phyloP scores from a whole-genome alignment of 331 rosid genomes.

The Phaseolus coccineus region DNA sequence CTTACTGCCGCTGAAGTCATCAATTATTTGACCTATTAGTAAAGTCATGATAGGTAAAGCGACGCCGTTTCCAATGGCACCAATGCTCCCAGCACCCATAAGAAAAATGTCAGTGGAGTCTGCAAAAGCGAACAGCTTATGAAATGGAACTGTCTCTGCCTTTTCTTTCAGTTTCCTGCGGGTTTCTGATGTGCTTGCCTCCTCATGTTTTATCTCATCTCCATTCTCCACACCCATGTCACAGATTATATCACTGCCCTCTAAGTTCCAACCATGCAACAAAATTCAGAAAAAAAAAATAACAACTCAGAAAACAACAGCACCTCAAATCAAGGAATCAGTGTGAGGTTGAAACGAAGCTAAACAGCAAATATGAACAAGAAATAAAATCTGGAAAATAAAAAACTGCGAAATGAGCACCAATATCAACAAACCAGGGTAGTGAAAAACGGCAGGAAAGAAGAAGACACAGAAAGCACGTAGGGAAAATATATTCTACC shows the following conservation, averaged over 20 bases:
- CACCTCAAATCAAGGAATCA: conserved; percentile 11
- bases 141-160: conserved; percentile 59
- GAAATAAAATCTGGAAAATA: too few species aligned
- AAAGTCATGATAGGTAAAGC: conserved; percentile 69
- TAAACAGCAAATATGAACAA: neutral
- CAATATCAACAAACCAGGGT: too few species aligned
- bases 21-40: conserved; percentile 62
- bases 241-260: conserved; percentile 16
- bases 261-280: conserved; percentile 15
- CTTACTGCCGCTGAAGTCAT: conserved; percentile 64
- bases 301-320: neutral
- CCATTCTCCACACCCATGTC: conserved; percentile 59
- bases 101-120: conserved; percentile 63
- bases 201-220: conserved; percentile 16
- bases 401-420: too few species aligned
- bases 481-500: too few species aligned
- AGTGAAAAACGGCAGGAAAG: too few species aligned
- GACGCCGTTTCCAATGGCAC: conserved; percentile 71
- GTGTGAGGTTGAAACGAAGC: conserved; percentile 11
- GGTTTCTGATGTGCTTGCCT: conserved; percentile 50
- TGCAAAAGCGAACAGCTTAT: conserved; percentile 73
- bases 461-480: too few species aligned
- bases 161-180: conserved; percentile 47
- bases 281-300: neutral
- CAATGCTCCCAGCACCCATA: conserved; percentile 65